Evolutionary conservation across 2,329 filamentous ascomycete species (phyloP).

Genomic region (Mariannaea elegans): DNA sequence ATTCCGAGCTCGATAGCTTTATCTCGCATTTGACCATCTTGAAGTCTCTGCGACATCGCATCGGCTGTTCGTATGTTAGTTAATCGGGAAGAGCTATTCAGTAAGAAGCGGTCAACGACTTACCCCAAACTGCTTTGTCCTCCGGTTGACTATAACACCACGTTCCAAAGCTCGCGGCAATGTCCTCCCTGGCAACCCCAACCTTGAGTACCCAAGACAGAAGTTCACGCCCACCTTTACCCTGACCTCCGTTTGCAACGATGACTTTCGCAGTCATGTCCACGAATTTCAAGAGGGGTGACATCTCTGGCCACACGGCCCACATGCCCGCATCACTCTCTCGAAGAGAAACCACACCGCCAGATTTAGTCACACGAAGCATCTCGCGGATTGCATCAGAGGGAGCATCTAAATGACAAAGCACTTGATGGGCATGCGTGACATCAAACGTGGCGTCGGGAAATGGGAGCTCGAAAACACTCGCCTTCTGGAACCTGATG

Average conservation of each 20-base stretch:
- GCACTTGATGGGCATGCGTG: conserved; percentile 53
- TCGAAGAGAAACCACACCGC: conserved; percentile 52
- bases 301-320: conserved; percentile 41
- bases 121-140: conserved; percentile 40
- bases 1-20: conserved; percentile 39
- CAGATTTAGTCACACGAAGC: conserved; percentile 52
- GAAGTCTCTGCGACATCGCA: conserved; percentile 39
- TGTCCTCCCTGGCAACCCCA: conserved; percentile 33
- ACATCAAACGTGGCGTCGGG: conserved; percentile 52
- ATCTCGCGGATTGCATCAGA: conserved; percentile 50
- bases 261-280: conserved; percentile 31
- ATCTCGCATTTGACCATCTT: conserved; percentile 34
- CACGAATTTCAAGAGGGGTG: conserved; percentile 36
- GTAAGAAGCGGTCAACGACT: not conserved
- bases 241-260: conserved; percentile 37
- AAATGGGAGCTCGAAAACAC: conserved; percentile 48
- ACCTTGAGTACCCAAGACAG: conserved; percentile 41
- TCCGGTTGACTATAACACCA: conserved; percentile 41
- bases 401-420: conserved; percentile 51
- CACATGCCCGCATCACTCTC: conserved; percentile 44
- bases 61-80: conserved; percentile 29
- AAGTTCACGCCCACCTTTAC: conserved; percentile 39
- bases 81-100: not conserved
- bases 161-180: conserved; percentile 39
- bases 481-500: conserved; percentile 40